Percentiles rank a stretch among this genome's conserved stretches.
Evolutionary conservation across 345 rosid species (phyloP).

Genomic region (Pugionium dolabratum): DNA sequence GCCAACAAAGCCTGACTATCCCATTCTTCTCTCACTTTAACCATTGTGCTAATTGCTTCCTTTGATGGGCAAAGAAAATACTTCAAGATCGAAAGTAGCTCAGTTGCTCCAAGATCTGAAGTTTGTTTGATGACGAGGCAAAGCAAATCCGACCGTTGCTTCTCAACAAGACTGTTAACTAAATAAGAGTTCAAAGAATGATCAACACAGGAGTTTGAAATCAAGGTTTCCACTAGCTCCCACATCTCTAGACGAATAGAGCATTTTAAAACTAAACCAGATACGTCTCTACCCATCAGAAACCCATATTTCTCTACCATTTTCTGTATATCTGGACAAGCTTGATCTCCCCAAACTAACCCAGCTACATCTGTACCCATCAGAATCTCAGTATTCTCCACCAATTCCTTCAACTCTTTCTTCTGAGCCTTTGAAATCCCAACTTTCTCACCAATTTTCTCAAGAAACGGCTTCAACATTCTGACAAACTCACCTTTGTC

Average conservation of each 20-base stretch:
- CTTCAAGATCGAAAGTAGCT: constrained; percentile 64
- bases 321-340: constrained; percentile 54
- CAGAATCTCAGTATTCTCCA: constrained; percentile 38
- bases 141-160: constrained; percentile 69
- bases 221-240: constrained; percentile 66
- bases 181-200: constrained; percentile 54
- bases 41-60: constrained; percentile 59
- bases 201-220: constrained; percentile 51
- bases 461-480: constrained; percentile 58
- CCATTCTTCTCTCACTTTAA: constrained; percentile 68
- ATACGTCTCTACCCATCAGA: constrained; percentile 58
- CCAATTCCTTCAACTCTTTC: constrained; percentile 46
- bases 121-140: constrained; percentile 63
- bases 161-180: constrained; percentile 51
- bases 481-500: constrained; percentile 46
- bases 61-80: constrained; percentile 71
- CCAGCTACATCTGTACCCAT: constrained; percentile 52
- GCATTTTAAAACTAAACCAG: constrained; percentile 66
- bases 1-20: constrained; percentile 65
- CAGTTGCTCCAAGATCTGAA: constrained; percentile 61
- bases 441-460: constrained; percentile 45
- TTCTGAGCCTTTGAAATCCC: constrained; percentile 46
- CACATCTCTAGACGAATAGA: constrained; percentile 61
- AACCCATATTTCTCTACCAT: constrained; percentile 47
- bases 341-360: constrained; percentile 61